phyloP scores from a whole-genome alignment of 2,329 filamentous ascomycete genomes.

The Cladorrhinum sp. region DNA sequence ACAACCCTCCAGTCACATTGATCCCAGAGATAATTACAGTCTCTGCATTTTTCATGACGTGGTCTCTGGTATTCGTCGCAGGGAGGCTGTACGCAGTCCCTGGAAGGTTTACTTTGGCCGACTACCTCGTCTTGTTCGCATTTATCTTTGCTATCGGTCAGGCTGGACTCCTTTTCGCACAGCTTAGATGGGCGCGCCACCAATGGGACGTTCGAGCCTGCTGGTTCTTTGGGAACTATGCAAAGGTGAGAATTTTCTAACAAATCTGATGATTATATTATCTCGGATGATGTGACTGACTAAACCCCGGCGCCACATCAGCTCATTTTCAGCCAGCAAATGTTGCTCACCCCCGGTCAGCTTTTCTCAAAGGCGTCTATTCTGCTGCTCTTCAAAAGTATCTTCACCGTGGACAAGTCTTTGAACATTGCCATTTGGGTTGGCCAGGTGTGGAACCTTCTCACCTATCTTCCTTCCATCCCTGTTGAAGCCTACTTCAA shows the following conservation, averaged over 20 bases:
- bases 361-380: conserved; percentile 20
- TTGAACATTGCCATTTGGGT: conserved; percentile 4
- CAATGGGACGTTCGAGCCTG: conserved; percentile 21
- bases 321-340: conserved; percentile 11
- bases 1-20: not conserved
- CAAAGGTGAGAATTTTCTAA: conserved; percentile 8
- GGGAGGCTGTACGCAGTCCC: not conserved
- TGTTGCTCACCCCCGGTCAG: conserved; percentile 7
- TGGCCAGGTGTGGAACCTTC: conserved; percentile 1
- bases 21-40: not conserved
- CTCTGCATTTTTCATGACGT: not conserved
- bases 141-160: not conserved
- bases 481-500: conserved; percentile 5
- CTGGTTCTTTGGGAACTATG: conserved; percentile 17
- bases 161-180: not conserved
- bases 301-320: not conserved
- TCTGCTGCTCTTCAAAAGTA: conserved; percentile 18
- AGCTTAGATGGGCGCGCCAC: conserved; percentile 10
- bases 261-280: too few species aligned
- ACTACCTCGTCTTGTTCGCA: not conserved
- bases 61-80: not conserved
- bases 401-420: conserved; percentile 3
- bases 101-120: not conserved
- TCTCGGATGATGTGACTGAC: too few species aligned
- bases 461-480: conserved; percentile 11